A percentile compares a stretch with the other conserved stretches of the same genome.
Evolutionary conservation across 441 rosid genomes (phyloP).

Genomic region (Erodium trifolium): DNA sequence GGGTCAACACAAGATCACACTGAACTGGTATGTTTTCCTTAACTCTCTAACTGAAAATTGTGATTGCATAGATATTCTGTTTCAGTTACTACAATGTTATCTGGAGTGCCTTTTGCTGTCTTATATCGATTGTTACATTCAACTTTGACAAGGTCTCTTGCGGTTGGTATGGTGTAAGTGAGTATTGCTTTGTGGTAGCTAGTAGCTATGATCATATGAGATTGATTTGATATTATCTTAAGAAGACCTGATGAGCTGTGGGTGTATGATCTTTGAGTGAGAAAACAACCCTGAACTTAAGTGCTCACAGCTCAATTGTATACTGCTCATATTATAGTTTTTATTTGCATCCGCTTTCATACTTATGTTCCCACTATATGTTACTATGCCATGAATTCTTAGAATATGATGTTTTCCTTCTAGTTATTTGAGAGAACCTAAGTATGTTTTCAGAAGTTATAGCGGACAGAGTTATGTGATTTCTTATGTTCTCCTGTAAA

Average conservation of each 20-base stretch:
- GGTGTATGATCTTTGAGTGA: background rate
- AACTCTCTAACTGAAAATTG: conserved; percentile 1
- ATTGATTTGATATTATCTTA: background rate
- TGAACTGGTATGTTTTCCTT: conserved; percentile 53
- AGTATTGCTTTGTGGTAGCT: background rate
- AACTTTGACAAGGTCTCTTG: background rate
- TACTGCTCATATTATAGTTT: background rate
- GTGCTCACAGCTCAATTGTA: background rate
- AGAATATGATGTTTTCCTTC: background rate
- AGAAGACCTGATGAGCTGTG: background rate
- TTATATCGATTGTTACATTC: background rate
- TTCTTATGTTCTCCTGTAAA: conserved; percentile 1
- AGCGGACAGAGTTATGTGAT: conserved; percentile 9
- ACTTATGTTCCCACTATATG: background rate
- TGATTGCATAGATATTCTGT: background rate
- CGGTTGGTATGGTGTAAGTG: background rate
- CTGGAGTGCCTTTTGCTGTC: background rate
- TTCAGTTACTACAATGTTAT: background rate
- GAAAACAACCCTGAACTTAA: background rate
- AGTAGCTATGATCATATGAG: background rate
- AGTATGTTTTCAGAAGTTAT: background rate
- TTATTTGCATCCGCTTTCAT: background rate
- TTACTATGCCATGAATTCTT: background rate
- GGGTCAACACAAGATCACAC: conserved; percentile 38
- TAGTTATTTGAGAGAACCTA: background rate